Evolutionary conservation across 2,329 filamentous ascomycete genomes (phyloP), one percentile per base, ranked within the genome.

Genomic region (Emydomyces testavorans): DNA sequence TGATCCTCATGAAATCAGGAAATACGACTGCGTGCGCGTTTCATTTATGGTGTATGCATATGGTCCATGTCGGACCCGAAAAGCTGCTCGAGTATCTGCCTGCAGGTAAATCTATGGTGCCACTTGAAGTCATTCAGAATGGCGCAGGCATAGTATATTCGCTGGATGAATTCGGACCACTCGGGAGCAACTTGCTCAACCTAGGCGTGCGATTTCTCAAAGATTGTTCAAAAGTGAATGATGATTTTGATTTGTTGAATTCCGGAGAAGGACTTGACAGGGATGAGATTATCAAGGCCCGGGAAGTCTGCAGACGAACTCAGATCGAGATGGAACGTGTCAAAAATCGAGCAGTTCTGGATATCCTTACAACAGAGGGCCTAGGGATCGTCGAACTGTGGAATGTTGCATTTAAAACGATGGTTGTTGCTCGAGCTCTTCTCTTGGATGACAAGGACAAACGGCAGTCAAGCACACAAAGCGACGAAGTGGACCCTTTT

Each of bases 1-100:
- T 65, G 4, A 55, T 63, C 28, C 40, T 65, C 15, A 57, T 58
- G 1, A 52, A 60, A 20, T 52, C 56, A 6, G 51, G 42, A 16
- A 56, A 58, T 44, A 58, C 56, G 1, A 57, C 54, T 34, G 57
- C 50, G 38, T 54, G 55, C 11, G 55, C 58, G 1, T 51, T 62
- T 11, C 62, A 64, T 44, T 46, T 65, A 6, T 50, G 60, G 5
- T 58, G 52, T 45, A 62, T 65, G 50, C 36, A 61, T n/a, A 55
- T 51, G 29, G 50, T 58, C 2, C 62, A 64, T 43, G 55, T 56
- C 6, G 44, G 48, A 3, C 57, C 61, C 3, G 58, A 62, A 6
- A 54, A 59, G 10, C 57, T 64, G 16, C 50, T 65, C 6, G 40
- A 48, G 3, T 64, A 54, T 29, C 57, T 65, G 6, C 62, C 62